Percentiles rank a stretch among this genome's conserved stretches.
These are phyloP conservation scores for Mucor saturninus DNA, from an alignment of 371 early-diverging fungal species.

Conservation along the genomic window DNA sequence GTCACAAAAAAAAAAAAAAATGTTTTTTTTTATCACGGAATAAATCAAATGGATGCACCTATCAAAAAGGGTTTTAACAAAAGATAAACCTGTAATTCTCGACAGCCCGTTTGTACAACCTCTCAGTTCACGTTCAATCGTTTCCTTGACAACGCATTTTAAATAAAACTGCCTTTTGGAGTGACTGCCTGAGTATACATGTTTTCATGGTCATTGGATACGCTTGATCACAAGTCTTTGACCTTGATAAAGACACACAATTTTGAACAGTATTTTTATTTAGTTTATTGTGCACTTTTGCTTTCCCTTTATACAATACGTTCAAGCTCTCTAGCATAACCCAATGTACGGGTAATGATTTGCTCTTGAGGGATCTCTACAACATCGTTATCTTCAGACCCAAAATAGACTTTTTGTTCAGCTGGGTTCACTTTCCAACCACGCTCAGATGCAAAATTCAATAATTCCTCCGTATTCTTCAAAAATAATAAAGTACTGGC, in stretches of 20 bases:
- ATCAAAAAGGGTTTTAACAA: no score
- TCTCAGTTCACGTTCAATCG: no score
- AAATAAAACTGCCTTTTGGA: not conserved
- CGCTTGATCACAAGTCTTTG: no score
- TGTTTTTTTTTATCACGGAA: not conserved
- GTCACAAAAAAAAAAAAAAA: not conserved
- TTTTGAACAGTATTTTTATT: not conserved
- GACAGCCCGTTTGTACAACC: no score
- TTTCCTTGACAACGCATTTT: not conserved
- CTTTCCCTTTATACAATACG: constrained; percentile 82
- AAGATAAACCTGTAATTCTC: no score
- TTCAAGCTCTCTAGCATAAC: constrained; percentile 94
- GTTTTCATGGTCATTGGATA: no score
- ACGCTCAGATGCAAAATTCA: constrained; percentile 78
- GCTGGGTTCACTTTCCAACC: constrained; percentile 85
- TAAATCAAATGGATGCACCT: no score
- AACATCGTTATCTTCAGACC: constrained; percentile 60
- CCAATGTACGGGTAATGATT: constrained; percentile 83
- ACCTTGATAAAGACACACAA: no score
- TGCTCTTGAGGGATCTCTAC: constrained; percentile 81
- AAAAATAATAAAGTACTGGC: constrained; percentile 90
- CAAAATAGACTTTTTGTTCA: constrained; percentile 85
- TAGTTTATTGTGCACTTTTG: constrained; percentile 5
- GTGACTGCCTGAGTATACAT: no score
- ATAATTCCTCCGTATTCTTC: constrained; percentile 75